Evolutionary conservation across 768 basidiomycete genomes (phyloP).

Genomic region (Tricholoma sp.): DNA sequence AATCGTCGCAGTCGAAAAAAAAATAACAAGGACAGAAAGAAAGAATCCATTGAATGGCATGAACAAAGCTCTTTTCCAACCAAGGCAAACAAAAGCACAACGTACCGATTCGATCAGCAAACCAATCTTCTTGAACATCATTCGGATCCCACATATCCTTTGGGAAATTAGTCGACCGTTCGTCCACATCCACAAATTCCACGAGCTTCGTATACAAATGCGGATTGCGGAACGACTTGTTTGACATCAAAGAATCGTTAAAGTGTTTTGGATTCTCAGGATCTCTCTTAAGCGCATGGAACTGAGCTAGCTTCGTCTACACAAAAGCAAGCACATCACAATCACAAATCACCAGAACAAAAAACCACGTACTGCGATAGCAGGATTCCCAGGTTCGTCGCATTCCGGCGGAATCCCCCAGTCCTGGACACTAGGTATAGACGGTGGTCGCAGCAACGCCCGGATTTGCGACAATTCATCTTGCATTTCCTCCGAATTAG

Average conservation of each 20-base stretch:
- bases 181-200: constrained; percentile 89
- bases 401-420: constrained; percentile 75
- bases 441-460: constrained; percentile 53
- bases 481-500: constrained; percentile 18
- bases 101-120: constrained; percentile 76
- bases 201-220: constrained; percentile 95
- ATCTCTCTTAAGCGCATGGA: constrained; percentile 66
- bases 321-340: background rate
- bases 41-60: constrained; percentile 16
- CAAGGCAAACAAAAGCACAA: constrained; percentile 10
- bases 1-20: background rate
- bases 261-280: constrained; percentile 73
- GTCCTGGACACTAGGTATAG: constrained; percentile 58
- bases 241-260: constrained; percentile 92
- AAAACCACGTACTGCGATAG: constrained; percentile 46
- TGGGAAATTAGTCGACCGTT: constrained; percentile 82
- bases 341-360: background rate
- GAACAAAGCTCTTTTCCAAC: constrained; percentile 9
- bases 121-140: constrained; percentile 64
- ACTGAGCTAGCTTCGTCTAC: constrained; percentile 79
- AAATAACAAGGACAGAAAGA: background rate
- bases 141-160: constrained; percentile 68
- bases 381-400: constrained; percentile 52
- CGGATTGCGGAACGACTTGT: constrained; percentile 92
- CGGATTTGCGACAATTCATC: constrained; percentile 55